phyloP scores from a whole-genome alignment of 495 filamentous ascomycete genomes.

The Daldinia vernicosa region DNA sequence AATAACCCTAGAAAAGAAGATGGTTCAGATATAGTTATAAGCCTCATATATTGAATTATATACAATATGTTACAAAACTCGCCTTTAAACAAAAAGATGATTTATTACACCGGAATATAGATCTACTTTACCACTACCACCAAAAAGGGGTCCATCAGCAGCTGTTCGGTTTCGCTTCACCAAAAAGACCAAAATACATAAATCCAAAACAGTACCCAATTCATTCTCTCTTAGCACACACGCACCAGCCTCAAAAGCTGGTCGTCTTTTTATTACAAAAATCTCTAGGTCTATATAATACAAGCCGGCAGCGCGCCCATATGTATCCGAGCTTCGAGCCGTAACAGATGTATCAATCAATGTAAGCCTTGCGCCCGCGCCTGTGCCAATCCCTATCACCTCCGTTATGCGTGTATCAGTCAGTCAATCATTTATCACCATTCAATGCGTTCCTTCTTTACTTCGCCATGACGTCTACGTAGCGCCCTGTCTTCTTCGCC shows the following conservation, averaged over 20 bases:
- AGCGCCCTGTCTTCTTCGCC: slow-evolving; percentile 80
- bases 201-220: neutral
- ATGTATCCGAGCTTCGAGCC: slow-evolving; percentile 4
- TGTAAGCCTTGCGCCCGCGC: slow-evolving; percentile 5
- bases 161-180: too few relatives aligned
- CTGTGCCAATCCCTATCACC: neutral
- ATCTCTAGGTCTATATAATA: slow-evolving; percentile 46
- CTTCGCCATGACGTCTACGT: slow-evolving; percentile 92
- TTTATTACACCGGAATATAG: too few relatives aligned
- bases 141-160: too few relatives aligned
- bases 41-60: too few relatives aligned
- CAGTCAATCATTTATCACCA: slow-evolving; percentile 4
- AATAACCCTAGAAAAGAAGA: too few relatives aligned
- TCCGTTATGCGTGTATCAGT: neutral
- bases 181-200: neutral
- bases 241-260: neutral
- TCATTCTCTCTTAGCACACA: neutral
- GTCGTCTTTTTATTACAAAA: slow-evolving; percentile 41
- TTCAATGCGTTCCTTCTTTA: slow-evolving; percentile 31
- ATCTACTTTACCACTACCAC: too few relatives aligned
- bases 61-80: too few relatives aligned
- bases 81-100: too few relatives aligned
- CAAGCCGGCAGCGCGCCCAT: slow-evolving; percentile 7
- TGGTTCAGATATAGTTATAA: too few relatives aligned
- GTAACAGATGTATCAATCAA: neutral